Evolutionary conservation across 169 alveolate species (phyloP).

Genomic region (Eimeria falciformis): DNA sequence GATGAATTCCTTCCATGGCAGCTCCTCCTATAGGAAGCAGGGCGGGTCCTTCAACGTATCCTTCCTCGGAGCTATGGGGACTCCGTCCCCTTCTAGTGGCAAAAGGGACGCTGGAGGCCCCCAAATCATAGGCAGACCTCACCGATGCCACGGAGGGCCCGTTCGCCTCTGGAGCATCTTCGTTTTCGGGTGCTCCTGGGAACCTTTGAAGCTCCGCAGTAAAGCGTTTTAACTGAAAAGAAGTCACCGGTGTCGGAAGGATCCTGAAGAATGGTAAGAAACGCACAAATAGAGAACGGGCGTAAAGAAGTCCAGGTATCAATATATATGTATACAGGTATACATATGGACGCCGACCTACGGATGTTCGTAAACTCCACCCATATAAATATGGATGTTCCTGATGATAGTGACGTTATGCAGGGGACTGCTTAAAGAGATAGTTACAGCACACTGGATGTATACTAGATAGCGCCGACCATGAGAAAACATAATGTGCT

Average conservation of each 20-base stretch:
- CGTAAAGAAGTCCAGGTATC: not conserved
- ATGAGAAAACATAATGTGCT: too few relatives aligned
- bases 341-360: not conserved
- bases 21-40: too few relatives aligned
- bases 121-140: not conserved
- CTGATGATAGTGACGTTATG: not conserved
- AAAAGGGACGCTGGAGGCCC: not conserved
- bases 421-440: too few relatives aligned
- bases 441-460: too few relatives aligned
- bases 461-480: too few relatives aligned
- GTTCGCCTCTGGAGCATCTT: not conserved
- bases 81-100: conserved; percentile 2
- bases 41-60: too few relatives aligned
- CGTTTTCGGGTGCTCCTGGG: not conserved
- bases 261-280: not conserved
- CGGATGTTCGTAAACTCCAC: not conserved
- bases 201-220: conserved; percentile 10
- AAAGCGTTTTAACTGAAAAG: conserved; percentile 15
- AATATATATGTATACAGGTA: too few relatives aligned
- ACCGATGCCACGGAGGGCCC: not conserved
- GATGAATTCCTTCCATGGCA: too few relatives aligned
- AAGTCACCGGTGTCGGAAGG: not conserved
- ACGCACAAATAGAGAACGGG: not conserved
- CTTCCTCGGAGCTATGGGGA: not conserved
- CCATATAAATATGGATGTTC: not conserved